Evolutionary conservation across 345 rosid genomes (phyloP).

Genomic region (Brassica juncea): DNA sequence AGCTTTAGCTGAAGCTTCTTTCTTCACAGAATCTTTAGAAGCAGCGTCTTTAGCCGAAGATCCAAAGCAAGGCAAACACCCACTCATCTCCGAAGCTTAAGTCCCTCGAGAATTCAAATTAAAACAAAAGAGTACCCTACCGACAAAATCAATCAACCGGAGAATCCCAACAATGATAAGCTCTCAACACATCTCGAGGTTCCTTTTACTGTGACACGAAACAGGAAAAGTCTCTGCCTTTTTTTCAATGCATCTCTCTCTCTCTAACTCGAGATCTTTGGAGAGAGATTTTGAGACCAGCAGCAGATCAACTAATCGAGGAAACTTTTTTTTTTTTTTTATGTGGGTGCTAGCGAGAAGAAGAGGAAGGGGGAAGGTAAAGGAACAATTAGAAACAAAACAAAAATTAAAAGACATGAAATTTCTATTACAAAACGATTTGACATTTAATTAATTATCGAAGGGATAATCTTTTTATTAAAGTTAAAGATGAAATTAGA

Average conservation of each 20-base stretch:
- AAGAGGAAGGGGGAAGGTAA: slow-evolving; percentile 50
- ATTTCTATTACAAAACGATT: slow-evolving; percentile 26
- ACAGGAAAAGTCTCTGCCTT: slow-evolving; percentile 29
- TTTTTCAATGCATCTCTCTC: slow-evolving; percentile 39
- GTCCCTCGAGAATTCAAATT: slow-evolving; percentile 44
- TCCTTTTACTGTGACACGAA: slow-evolving; percentile 20
- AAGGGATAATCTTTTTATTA: not conserved
- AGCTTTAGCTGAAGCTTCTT: slow-evolving; percentile 77
- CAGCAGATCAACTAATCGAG: slow-evolving; percentile 87
- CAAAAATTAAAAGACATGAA: not conserved
- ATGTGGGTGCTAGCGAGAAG: slow-evolving; percentile 44
- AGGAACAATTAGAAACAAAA: slow-evolving; percentile 27
- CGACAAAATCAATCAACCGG: slow-evolving; percentile 45
- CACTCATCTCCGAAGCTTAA: slow-evolving; percentile 65
- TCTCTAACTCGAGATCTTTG: slow-evolving; percentile 50
- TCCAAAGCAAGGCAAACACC: slow-evolving; percentile 98
- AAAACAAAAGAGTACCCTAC: slow-evolving; percentile 38
- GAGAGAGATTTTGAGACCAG: slow-evolving; percentile 63
- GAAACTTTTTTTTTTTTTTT: slow-evolving; percentile 35
- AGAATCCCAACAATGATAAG: slow-evolving; percentile 34
- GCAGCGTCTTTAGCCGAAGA: slow-evolving; percentile 72
- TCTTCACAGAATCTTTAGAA: slow-evolving; percentile 63
- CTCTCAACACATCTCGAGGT: slow-evolving; percentile 41
- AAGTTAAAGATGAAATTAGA: slow-evolving; percentile 20
- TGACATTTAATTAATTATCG: slow-evolving; percentile 20